A percentile compares a stretch with the other conserved stretches of the same genome.
These are phyloP conservation scores for Trapa incisa DNA, from an alignment of 345 rosid species.

Conservation along the genomic window DNA sequence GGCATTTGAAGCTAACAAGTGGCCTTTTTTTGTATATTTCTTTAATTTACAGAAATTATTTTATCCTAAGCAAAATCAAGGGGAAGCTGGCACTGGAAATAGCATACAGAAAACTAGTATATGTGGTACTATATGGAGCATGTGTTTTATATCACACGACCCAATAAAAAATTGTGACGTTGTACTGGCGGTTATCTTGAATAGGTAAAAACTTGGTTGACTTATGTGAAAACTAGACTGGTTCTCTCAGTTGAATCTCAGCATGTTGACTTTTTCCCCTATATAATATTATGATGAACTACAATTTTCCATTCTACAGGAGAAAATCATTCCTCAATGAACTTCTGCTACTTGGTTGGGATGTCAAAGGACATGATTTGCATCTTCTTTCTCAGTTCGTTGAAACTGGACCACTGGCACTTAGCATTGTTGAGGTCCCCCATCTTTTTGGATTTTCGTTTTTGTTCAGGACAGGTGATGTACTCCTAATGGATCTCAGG, in stretches of 20 bases:
- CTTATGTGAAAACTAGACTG: constrained; percentile 7
- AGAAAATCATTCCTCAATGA: constrained; percentile 54
- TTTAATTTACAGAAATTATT: constrained; percentile 43
- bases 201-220: constrained; percentile 51
- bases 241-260: constrained; percentile 11
- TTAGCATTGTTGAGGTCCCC: constrained; percentile 75
- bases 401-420: constrained; percentile 80
- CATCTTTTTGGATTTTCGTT: constrained; percentile 74
- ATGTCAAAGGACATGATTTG: constrained; percentile 40
- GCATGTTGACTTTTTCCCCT: constrained; percentile 11
- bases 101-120: constrained; percentile 24
- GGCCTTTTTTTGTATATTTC: neutral
- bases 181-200: constrained; percentile 70
- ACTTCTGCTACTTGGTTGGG: constrained; percentile 62
- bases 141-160: constrained; percentile 78
- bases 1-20: constrained; percentile 8
- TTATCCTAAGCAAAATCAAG: constrained; percentile 67
- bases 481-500: constrained; percentile 87
- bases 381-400: constrained; percentile 36
- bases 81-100: constrained; percentile 25
- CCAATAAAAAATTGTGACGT: constrained; percentile 59
- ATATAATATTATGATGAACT: constrained; percentile 12
- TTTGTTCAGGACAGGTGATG: constrained; percentile 88
- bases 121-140: constrained; percentile 94
- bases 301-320: constrained; percentile 36